Percentiles rank a stretch among this genome's conserved stretches.
Evolutionary conservation across 164 flowering plant species (phyloP).

Genomic region (Aristolochia californica): DNA sequence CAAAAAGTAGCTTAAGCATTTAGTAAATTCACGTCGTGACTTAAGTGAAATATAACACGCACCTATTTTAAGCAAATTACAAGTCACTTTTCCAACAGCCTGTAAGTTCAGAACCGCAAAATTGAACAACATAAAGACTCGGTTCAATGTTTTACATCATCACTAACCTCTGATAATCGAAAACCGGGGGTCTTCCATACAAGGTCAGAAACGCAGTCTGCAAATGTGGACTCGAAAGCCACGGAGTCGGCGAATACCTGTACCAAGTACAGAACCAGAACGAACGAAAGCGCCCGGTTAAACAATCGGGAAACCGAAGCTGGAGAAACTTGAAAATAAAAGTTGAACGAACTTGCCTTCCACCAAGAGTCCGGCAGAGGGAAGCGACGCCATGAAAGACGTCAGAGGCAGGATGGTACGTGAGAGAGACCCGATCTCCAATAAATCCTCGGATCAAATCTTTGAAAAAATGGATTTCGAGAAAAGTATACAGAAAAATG

Average conservation of each 20-base stretch:
- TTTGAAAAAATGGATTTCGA: conserved; percentile 41
- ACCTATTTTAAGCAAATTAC: not conserved
- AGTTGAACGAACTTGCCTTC: conserved; percentile 22
- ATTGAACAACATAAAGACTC: too few species aligned
- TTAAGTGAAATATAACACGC: conserved; percentile 15
- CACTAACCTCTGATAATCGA: conserved; percentile 36
- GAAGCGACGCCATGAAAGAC: conserved; percentile 38
- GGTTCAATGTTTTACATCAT: not conserved
- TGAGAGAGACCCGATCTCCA: conserved; percentile 36
- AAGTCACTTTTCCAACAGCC: not conserved
- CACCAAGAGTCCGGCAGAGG: conserved; percentile 41
- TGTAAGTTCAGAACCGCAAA: not conserved
- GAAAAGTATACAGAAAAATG: conserved; percentile 30
- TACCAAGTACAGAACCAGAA: not conserved
- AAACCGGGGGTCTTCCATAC: conserved; percentile 36
- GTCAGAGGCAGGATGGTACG: conserved; percentile 30
- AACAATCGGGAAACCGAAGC: not conserved
- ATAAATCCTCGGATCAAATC: conserved; percentile 36
- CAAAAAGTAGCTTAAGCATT: too few species aligned
- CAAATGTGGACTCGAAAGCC: conserved; percentile 64
- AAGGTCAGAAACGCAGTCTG: conserved; percentile 40
- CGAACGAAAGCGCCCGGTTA: too few species aligned
- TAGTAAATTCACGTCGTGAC: too few species aligned
- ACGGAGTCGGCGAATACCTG: conserved; percentile 35
- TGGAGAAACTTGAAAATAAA: too few species aligned